Percentiles rank a stretch among this genome's conserved stretches.
phyloP scores from a whole-genome alignment of 805 yeast species.

The Ogataea nonfermentans region DNA sequence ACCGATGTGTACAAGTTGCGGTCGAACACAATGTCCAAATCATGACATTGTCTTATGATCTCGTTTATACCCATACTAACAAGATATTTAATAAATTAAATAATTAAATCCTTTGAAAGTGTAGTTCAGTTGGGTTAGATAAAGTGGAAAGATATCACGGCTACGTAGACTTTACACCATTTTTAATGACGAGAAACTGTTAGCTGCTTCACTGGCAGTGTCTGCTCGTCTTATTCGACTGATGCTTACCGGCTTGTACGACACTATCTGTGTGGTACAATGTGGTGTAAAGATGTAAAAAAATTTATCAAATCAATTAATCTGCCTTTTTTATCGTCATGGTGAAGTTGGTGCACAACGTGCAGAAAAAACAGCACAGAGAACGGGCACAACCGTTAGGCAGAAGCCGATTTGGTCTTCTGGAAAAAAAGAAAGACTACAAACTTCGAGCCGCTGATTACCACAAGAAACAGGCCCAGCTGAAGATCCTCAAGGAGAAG shows the following conservation, averaged over 20 bases:
- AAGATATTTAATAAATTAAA: too few species aligned
- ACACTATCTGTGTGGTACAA: too few species aligned
- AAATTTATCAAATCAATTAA: conserved; percentile 1
- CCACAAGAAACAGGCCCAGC: conserved; percentile 57
- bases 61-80: conserved; percentile 5
- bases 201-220: too few species aligned
- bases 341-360: conserved; percentile 82
- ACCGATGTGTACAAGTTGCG: conserved; percentile 23
- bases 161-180: too few species aligned
- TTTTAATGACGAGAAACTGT: too few species aligned
- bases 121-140: too few species aligned
- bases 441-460: conserved; percentile 53
- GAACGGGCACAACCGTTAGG: conserved; percentile 86
- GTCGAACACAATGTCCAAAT: conserved; percentile 15
- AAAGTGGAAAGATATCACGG: too few species aligned
- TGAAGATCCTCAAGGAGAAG: conserved; percentile 71
- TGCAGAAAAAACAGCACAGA: conserved; percentile 93
- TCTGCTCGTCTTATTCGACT: too few species aligned
- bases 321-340: conserved; percentile 33
- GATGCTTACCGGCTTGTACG: too few species aligned
- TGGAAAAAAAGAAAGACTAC: conserved; percentile 92
- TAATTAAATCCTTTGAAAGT: too few species aligned
- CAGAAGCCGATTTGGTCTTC: conserved; percentile 73
- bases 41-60: conserved; percentile 4
- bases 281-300: conserved; percentile 11